Evolutionary conservation across 495 filamentous ascomycete genomes (phyloP).

Genomic region (Cryomyces minteri): DNA sequence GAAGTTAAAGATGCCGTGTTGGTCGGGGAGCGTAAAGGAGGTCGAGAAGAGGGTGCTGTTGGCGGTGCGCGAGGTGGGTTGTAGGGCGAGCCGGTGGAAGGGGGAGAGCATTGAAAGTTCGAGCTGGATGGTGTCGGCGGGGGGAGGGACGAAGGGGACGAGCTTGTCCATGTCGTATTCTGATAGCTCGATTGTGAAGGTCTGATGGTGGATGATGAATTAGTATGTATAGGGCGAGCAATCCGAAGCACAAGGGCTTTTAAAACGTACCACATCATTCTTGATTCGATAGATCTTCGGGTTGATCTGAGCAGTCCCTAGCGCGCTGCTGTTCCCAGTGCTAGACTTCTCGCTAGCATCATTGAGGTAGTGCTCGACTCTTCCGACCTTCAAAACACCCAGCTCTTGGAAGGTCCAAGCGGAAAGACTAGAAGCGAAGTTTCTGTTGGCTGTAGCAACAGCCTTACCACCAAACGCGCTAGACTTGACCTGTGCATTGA

Average conservation of each 20-base stretch:
- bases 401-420: constrained; percentile 89
- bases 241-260: neutral
- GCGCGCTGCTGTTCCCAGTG: neutral
- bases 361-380: constrained; percentile 61
- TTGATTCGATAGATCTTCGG: constrained; percentile 90
- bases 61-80: constrained; percentile 31
- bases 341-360: constrained; percentile 28
- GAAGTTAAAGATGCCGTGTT: constrained; percentile 98
- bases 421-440: constrained; percentile 67
- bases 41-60: constrained; percentile 58
- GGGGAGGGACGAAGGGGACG: constrained; percentile 51
- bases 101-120: constrained; percentile 98
- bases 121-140: constrained; percentile 61
- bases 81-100: constrained; percentile 77
- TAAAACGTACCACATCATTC: constrained; percentile 75
- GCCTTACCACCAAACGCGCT: constrained; percentile 25
- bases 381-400: constrained; percentile 73
- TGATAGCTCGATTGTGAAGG: constrained; percentile 74
- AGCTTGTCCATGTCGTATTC: constrained; percentile 58
- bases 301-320: constrained; percentile 32
- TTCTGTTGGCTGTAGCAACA: constrained; percentile 52
- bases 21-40: constrained; percentile 71
- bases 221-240: neutral
- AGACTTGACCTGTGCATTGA: constrained; percentile 57
- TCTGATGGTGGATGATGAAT: constrained; percentile 27